Evolutionary conservation across 768 basidiomycete species (phyloP), one percentile per base, ranked within the genome.

Genomic region (Lactarius trivialis): DNA sequence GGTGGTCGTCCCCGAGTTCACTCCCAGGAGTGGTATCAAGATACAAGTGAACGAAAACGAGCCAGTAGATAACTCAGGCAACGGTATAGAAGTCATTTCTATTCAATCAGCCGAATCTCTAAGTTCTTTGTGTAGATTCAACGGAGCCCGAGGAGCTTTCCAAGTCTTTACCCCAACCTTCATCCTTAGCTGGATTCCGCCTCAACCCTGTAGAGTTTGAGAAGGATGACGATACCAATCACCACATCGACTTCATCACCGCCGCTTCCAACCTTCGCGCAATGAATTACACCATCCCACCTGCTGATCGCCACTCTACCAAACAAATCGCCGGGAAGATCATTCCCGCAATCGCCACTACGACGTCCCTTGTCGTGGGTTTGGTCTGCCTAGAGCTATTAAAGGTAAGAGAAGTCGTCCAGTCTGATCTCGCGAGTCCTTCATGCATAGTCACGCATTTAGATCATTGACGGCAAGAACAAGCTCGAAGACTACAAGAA

Each of bases 281-380:
- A 7, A 82, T 85, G 77, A 98, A 98, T 76, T 99, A 99, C 76
- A 87, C 78, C 62, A 98, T 99, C 70, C 81, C 82, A 54, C 76
- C 81, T 21, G 93, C 95, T 15, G 92, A 95, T 74, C 82, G 86
- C 56, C 95, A 98, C 76, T 82, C 86, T 56, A 98, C 97, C 45
- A 98, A 98, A 78, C 91, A 94, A 74, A 96, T 98, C 70, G 95
- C 95, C 15, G 96, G 97, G 54, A 98, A 98, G 80, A 98, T 98
- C 71, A 98, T 99, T 66, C 97, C 97, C 61, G 97, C 97, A 24
- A 98, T 98, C 70, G 96, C 95, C n/a, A 98, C 96, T 6, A 98
- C 96, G 4, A 98, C 97, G 1, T 88, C 94, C 19, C 82, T 98
- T 55, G 91, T 97, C 53, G 93, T 93, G n/a, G 96, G 96, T 21